Evolutionary conservation across 2,329 filamentous ascomycete species (phyloP).

Genomic region (Xylariales sp.): DNA sequence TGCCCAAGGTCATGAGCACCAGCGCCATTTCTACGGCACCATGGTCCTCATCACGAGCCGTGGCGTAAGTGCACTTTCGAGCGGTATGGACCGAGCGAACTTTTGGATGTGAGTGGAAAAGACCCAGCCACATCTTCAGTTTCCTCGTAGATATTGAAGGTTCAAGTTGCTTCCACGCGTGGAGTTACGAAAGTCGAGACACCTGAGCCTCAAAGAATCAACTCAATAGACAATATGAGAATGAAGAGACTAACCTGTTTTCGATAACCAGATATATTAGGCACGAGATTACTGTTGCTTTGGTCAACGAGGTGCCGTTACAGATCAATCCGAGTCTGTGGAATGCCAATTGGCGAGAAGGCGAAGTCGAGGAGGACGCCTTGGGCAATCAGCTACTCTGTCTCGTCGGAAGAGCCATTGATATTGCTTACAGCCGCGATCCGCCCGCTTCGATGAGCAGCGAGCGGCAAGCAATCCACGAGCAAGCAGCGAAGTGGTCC

Average conservation of each 20-base stretch:
- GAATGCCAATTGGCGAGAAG: neutral
- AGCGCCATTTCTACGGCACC: slow-evolving; percentile 7
- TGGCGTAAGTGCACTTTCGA: slow-evolving; percentile 1
- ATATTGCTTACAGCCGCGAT: slow-evolving; percentile 2
- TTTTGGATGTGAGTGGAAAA: too few relatives aligned
- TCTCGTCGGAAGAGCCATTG: slow-evolving; percentile 4
- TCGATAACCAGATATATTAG: too few relatives aligned
- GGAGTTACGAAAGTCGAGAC: too few relatives aligned
- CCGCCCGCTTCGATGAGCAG: neutral
- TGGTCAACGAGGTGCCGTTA: slow-evolving; percentile 8
- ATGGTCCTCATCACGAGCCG: slow-evolving; percentile 1
- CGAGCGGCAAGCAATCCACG: slow-evolving; percentile 2
- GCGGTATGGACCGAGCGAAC: slow-evolving; percentile 9
- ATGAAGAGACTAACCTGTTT: too few relatives aligned
- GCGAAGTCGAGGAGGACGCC: slow-evolving; percentile 1
- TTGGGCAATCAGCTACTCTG: slow-evolving; percentile 8
- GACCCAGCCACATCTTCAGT: too few relatives aligned
- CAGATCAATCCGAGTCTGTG: slow-evolving; percentile 5
- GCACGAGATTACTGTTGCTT: slow-evolving; percentile 10
- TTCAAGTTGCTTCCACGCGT: too few relatives aligned
- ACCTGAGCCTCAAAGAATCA: too few relatives aligned
- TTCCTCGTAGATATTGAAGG: too few relatives aligned
- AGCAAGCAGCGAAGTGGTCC: slow-evolving; percentile 3
- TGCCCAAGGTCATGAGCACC: slow-evolving; percentile 2
- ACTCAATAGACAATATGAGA: too few relatives aligned